phyloP scores from a whole-genome alignment of 345 rosid genomes.

The Kandelia obovata region DNA sequence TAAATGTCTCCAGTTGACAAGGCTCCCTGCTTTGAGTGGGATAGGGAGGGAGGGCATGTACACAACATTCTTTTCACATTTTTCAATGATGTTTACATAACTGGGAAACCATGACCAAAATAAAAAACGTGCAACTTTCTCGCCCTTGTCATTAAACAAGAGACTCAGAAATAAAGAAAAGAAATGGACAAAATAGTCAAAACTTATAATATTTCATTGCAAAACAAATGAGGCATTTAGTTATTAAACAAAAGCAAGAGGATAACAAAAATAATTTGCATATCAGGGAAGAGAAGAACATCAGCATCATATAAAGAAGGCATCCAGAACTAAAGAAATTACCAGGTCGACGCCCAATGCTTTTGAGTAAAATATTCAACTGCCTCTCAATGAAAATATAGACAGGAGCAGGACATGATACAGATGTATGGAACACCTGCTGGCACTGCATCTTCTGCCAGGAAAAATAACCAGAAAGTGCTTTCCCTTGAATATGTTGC shows the following conservation, averaged over 20 bases:
- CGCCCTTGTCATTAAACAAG: too few relatives aligned
- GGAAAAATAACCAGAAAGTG: conserved; percentile 54
- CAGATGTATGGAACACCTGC: conserved; percentile 68
- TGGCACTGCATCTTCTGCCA: conserved; percentile 87
- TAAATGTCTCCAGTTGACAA: too few relatives aligned
- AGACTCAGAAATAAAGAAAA: too few relatives aligned
- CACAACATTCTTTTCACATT: too few relatives aligned
- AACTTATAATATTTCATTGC: not conserved
- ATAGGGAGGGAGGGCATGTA: too few relatives aligned
- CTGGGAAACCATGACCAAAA: too few relatives aligned
- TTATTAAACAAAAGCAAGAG: not conserved
- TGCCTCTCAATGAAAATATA: conserved; percentile 58
- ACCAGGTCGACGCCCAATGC: conserved; percentile 50
- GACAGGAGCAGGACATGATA: conserved; percentile 60
- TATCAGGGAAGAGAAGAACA: not conserved
- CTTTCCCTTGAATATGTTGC: conserved; percentile 68
- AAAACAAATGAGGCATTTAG: not conserved
- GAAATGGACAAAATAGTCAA: not conserved
- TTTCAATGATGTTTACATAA: too few relatives aligned
- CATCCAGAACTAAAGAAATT: conserved; percentile 14
- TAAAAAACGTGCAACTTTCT: too few relatives aligned
- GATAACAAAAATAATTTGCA: not conserved
- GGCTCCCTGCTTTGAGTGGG: too few relatives aligned
- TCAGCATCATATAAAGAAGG: not conserved
- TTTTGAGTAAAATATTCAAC: conserved; percentile 37